Base-by-base conservation (phyloP, 2,329 filamentous ascomycete genomes). In the Clarireedia monteithiana region DNA sequence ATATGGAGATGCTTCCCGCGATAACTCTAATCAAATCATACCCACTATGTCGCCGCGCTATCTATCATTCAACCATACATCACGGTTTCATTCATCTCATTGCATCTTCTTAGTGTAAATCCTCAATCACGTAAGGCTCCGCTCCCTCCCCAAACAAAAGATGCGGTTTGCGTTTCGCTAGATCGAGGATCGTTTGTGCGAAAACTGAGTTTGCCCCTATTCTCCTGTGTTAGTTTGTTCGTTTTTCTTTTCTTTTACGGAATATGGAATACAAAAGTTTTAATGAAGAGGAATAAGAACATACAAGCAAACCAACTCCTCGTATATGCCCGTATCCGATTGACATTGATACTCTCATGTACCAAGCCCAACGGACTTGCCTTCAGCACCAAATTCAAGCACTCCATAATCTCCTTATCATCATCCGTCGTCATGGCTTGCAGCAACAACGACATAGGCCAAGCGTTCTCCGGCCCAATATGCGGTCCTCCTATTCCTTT, bases 371-470 rank as follows among this genome's bases (percentile, higher is more conserved):
- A 77, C 52, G 77, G 79, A 59, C 87, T 88, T 1, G 87, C 87
- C 58, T 83, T 78, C 58, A 94, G 83, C 40, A 99, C 94, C 34
- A 86, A 70, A 6, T 83, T 75, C 26, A 99, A 71, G 60, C 86
- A 88, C 49, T 81, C 77, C 58, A 72, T 75, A 61, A 99, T 97
- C 73, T 99, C 94, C 0, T 78, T 76, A 59, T 96, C 91, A 56
- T 91, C 78, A 50, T 92, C 80, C 5, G 85, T 87, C 0, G 94
- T 99, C 79, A 94, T 90, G 2, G 89, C 90, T 71, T 96, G 91
- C 20, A 96, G 82, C 7, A 99, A 77, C 60, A 96, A 75, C 69
- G 89, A 94, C 91, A 99, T 97, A 0, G 94, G 94, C 94, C 94
- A 99, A 6, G 92, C 94, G 63, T 96, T 89, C 64, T 82, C 76